Conservation (phyloP, 192 early-diverging fungal genomes). For the Rhizoclosmatium globosum region DNA sequence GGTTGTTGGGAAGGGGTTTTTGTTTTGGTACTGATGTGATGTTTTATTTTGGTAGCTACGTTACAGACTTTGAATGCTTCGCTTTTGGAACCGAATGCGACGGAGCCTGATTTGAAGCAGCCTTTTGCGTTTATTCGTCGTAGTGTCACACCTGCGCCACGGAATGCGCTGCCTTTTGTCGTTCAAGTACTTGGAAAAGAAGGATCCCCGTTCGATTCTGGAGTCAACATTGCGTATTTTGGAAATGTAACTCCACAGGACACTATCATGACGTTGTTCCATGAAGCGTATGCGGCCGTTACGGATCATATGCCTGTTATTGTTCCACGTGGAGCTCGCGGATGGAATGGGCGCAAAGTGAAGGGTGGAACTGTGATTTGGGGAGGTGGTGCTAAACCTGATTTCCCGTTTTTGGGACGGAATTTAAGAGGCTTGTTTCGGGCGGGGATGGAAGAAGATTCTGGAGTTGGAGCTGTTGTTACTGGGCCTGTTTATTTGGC, state of each 20-base stretch:
- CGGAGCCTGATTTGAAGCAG: neutral
- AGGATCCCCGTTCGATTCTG: slow-evolving; percentile 23
- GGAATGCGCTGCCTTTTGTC: neutral
- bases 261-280: slow-evolving; percentile 10
- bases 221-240: slow-evolving; percentile 32
- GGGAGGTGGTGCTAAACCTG: neutral
- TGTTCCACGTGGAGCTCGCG: too few relatives aligned
- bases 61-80: neutral
- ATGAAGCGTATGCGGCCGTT: slow-evolving; percentile 3
- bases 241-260: neutral
- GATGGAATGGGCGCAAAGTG: neutral
- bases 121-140: slow-evolving; percentile 25
- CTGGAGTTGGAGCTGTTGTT: neutral
- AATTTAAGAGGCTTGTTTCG: neutral
- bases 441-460: neutral
- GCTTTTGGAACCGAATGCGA: neutral
- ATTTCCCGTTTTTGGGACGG: slow-evolving; percentile 11
- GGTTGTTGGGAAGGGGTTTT: neutral
- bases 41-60: slow-evolving; percentile 6
- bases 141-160: neutral
- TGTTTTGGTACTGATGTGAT: neutral
- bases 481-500: neutral
- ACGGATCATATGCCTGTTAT: neutral
- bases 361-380: neutral
- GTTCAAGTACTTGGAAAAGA: slow-evolving; percentile 7